Evolutionary conservation across 1,284 basidiomycete genomes (phyloP).

Genomic region (Mycosarcoma mackinlayi): DNA sequence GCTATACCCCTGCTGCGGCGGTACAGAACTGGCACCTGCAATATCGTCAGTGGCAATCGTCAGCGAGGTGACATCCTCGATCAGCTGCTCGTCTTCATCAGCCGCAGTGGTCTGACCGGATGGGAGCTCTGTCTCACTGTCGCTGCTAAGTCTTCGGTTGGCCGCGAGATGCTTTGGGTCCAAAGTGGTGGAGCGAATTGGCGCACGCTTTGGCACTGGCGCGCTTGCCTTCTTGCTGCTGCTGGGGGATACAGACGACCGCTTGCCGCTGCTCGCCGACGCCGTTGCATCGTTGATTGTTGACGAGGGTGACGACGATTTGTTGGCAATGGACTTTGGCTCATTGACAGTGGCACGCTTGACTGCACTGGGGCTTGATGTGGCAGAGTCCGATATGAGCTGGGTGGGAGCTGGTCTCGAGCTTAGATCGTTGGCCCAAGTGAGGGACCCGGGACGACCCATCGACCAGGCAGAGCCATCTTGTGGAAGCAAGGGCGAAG

Average conservation of each 20-base stretch:
- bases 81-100: constrained; percentile 18
- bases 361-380: constrained; percentile 28
- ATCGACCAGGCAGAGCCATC: constrained; percentile 47
- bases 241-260: constrained; percentile 6
- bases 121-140: constrained; percentile 5
- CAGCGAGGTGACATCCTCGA: constrained; percentile 21
- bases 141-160: constrained; percentile 17
- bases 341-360: constrained; percentile 20
- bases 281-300: constrained; percentile 6
- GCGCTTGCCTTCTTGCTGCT: constrained; percentile 21
- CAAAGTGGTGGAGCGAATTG: constrained; percentile 39
- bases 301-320: constrained; percentile 6
- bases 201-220: constrained; percentile 36
- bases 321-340: background rate
- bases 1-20: constrained; percentile 15
- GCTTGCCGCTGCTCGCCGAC: background rate
- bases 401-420: constrained; percentile 10
- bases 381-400: constrained; percentile 13
- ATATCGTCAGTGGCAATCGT: constrained; percentile 22
- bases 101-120: constrained; percentile 15
- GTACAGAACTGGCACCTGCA: background rate
- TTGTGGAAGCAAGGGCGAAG: constrained; percentile 37
- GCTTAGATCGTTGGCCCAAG: constrained; percentile 34
- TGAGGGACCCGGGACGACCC: constrained; percentile 16
- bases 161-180: constrained; percentile 35